These are phyloP conservation scores for Lepidopterella palustris DNA, from an alignment of 495 filamentous ascomycete species.

Conservation along the genomic window DNA sequence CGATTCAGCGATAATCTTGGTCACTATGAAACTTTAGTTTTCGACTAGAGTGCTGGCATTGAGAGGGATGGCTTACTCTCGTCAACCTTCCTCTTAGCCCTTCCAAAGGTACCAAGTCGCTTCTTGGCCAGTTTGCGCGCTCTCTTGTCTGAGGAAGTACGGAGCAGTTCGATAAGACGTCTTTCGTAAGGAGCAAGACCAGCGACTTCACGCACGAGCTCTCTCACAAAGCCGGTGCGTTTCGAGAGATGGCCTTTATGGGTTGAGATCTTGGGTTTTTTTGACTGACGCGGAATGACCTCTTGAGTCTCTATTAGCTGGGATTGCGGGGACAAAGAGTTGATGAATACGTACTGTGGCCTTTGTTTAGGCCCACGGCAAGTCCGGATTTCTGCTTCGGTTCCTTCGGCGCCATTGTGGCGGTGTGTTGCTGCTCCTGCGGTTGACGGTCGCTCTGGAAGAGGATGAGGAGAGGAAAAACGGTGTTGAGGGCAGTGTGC, in stretches of 20 bases:
- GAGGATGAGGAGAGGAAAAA: background rate
- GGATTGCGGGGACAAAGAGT: background rate
- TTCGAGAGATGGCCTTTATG: constrained; percentile 89
- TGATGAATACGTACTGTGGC: constrained; percentile 60
- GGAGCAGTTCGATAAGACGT: constrained; percentile 95
- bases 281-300: constrained; percentile 79
- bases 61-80: too few species aligned
- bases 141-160: constrained; percentile 99
- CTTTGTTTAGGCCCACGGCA: constrained; percentile 67
- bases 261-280: constrained; percentile 78
- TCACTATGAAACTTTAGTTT: too few species aligned
- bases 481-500: too few species aligned
- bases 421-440: constrained; percentile 6
- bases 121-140: constrained; percentile 99
- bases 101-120: constrained; percentile 88
- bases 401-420: constrained; percentile 33
- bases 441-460: background rate
- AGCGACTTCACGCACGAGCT: constrained; percentile 92
- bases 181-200: constrained; percentile 57
- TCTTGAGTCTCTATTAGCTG: constrained; percentile 45
- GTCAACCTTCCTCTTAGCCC: constrained; percentile 98
- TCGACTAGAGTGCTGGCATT: too few species aligned
- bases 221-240: constrained; percentile 85
- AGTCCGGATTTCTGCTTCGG: constrained; percentile 36
- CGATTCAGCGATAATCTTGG: constrained; percentile 92